Conservation (phyloP, 177 flowering plant species). For the Tripterygium wilfordii region DNA sequence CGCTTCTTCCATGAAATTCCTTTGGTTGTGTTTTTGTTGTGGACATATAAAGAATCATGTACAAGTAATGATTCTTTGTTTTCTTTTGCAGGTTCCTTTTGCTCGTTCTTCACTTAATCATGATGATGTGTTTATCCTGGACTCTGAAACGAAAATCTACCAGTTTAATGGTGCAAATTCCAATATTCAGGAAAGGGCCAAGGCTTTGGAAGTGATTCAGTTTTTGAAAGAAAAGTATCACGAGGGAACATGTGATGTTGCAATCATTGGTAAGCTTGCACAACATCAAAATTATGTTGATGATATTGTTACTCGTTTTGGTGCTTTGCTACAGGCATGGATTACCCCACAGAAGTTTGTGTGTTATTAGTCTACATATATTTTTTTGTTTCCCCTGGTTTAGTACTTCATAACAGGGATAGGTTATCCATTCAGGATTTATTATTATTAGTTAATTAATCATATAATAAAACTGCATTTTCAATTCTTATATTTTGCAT, state of each 20-base stretch:
- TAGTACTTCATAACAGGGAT: background rate
- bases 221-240: slow-evolving; percentile 91
- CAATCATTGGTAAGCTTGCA: slow-evolving; percentile 92
- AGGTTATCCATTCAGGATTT: background rate
- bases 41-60: too few species aligned
- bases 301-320: background rate
- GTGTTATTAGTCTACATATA: too few species aligned
- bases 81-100: slow-evolving; percentile 77
- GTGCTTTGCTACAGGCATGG: too few species aligned
- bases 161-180: slow-evolving; percentile 99
- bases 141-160: slow-evolving; percentile 77
- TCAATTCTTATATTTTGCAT: slow-evolving; percentile 4
- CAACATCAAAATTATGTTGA: background rate
- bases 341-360: too few species aligned
- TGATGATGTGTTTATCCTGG: slow-evolving; percentile 97
- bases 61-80: slow-evolving; percentile 8
- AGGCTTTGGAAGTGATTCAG: slow-evolving; percentile 96
- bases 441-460: too few species aligned
- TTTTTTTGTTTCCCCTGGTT: background rate
- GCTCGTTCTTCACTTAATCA: slow-evolving; percentile 92
- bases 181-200: slow-evolving; percentile 97
- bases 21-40: too few species aligned
- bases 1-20: too few species aligned
- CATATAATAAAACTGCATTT: too few species aligned
- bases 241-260: slow-evolving; percentile 86